phyloP scores from a whole-genome alignment of 2,329 filamentous ascomycete species.

The Apiospora hydei region DNA sequence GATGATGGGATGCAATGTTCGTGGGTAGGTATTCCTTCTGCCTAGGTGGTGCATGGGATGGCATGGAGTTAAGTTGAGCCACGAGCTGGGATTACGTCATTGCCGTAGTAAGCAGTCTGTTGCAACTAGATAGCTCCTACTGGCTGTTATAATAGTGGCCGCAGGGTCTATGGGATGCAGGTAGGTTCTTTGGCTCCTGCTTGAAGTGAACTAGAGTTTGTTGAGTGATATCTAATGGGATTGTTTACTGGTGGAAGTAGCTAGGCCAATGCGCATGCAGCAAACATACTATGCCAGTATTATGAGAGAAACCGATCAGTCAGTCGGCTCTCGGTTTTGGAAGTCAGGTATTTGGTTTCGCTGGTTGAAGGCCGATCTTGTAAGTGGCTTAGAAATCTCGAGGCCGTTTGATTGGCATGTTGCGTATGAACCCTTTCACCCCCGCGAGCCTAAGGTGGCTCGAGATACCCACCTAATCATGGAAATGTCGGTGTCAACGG shows the following conservation, averaged over 20 bases:
- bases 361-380: too few relatives aligned
- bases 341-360: too few relatives aligned
- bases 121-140: background rate
- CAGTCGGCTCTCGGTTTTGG: background rate
- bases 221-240: background rate
- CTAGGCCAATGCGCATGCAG: too few relatives aligned
- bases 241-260: too few relatives aligned
- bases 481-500: too few relatives aligned
- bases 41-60: background rate
- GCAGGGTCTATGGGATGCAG: background rate
- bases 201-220: background rate
- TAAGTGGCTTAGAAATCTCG: too few relatives aligned
- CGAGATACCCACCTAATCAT: too few relatives aligned
- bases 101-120: background rate
- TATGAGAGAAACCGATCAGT: background rate
- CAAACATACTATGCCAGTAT: background rate
- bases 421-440: too few relatives aligned
- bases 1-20: background rate
- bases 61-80: background rate
- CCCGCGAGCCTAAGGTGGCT: too few relatives aligned
- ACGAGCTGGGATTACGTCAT: conserved; percentile 6
- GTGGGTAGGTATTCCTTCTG: background rate
- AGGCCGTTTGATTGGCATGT: too few relatives aligned
- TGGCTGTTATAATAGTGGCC: too few relatives aligned
- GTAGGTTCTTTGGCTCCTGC: background rate